phyloP scores from a whole-genome alignment of 129 eudicot species.

The Saposhnikovia divaricata region DNA sequence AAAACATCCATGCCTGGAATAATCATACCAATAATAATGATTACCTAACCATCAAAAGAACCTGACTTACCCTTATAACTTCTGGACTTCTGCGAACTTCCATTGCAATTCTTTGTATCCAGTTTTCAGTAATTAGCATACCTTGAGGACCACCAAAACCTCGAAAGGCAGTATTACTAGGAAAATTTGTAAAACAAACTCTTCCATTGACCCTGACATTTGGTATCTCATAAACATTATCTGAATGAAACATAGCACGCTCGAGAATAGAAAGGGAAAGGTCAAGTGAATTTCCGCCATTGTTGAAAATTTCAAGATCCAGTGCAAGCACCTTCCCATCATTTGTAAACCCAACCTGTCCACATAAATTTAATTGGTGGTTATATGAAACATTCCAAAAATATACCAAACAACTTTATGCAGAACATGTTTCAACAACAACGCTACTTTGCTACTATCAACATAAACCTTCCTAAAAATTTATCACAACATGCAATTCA shows the following conservation, averaged over 20 bases:
- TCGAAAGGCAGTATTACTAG: constrained; percentile 95
- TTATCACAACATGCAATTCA: background rate
- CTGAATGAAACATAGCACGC: constrained; percentile 87
- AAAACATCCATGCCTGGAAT: background rate
- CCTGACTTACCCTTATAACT: constrained; percentile 68
- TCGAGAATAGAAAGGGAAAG: constrained; percentile 78
- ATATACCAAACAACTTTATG: background rate
- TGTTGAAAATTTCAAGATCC: constrained; percentile 83
- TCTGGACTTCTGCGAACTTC: constrained; percentile 77
- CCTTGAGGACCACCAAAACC: constrained; percentile 99
- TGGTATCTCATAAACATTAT: constrained; percentile 92
- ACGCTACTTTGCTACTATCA: background rate
- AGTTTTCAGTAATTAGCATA: constrained; percentile 82
- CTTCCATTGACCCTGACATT: constrained; percentile 59
- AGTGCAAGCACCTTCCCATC: constrained; percentile 79
- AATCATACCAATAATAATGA: background rate
- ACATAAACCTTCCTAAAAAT: background rate
- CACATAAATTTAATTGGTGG: constrained; percentile 3
- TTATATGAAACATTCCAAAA: constrained; percentile 1
- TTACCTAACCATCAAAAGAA: constrained; percentile 5
- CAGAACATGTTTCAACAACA: background rate
- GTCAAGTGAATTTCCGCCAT: constrained; percentile 94
- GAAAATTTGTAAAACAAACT: constrained; percentile 91
- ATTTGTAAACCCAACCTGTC: constrained; percentile 85
- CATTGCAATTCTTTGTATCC: constrained; percentile 91